Base-by-base conservation (phyloP, 1,139 yeast genomes). In the Taphrina pruni region DNA sequence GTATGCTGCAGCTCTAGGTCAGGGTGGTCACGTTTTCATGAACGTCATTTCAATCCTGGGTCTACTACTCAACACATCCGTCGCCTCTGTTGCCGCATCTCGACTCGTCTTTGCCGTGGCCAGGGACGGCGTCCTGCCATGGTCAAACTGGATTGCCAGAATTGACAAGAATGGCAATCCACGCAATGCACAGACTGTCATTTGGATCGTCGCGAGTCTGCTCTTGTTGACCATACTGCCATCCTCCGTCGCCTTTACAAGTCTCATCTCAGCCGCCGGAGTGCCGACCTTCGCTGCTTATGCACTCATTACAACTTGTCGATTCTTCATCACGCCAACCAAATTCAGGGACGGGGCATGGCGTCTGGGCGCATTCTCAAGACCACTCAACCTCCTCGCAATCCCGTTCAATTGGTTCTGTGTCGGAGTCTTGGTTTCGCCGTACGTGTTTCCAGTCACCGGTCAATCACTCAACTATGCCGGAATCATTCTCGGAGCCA, bases 381-480 rank as follows among this genome's bases (percentile, higher is more conserved):
- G 71, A 45, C 76, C 76, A n/a, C 71, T 75, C 58, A 71, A 66
- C 66, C 39, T 75, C 26, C 77, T 87, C 48, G 81, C 88, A 21
- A 77, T 88, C 46, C 75, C 78, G 12, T 88, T 90, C 91, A 83
- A 88, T 12, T 72, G 79, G 1, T 88, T 88, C 75, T 86, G 88
- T 17, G 76, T 85, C 66, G 86, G 87, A 6, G 84, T 88, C 77
- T 87, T 86, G 78, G 85, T 88, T 46, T 87, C 88, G 79, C 94
- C 94, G 62, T 81, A 86, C 56, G 79, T 79, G 62, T 83, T 86
- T 83, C 93, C 93, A 0, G 91, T 84, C 1, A 81, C 84, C 3
- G 84, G 82, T 51, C 83, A 84, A 66, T 82, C 83, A 74, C 87
- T 88, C 89, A 88, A 88, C 79, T 88, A 88, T 76, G 88, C 88